Evolutionary conservation across 1,284 basidiomycete species (phyloP).

Genomic region (Pulveroboletus sp.): DNA sequence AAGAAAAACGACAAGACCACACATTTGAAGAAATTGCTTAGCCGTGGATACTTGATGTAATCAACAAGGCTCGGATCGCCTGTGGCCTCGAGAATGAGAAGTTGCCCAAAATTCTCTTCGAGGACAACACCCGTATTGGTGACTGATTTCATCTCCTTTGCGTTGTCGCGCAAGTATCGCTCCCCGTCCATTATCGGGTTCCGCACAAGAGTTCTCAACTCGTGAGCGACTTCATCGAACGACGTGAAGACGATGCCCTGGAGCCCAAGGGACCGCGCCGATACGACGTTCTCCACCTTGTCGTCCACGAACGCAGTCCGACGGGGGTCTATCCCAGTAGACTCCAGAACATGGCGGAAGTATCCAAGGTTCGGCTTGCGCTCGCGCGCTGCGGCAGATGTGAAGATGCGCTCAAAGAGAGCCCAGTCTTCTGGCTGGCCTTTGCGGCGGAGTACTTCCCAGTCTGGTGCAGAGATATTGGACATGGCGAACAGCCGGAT

Average conservation of each 20-base stretch:
- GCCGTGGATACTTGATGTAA: constrained; percentile 20
- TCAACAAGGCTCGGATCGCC: constrained; percentile 22
- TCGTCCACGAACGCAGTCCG: constrained; percentile 29
- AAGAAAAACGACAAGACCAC: not conserved
- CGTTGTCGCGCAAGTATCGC: constrained; percentile 15
- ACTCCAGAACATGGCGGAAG: constrained; percentile 23
- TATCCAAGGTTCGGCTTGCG: constrained; percentile 30
- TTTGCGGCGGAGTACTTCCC: constrained; percentile 21
- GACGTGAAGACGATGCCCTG: constrained; percentile 28
- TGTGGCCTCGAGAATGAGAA: constrained; percentile 27
- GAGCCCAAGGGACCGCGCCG: constrained; percentile 24
- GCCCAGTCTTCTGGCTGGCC: constrained; percentile 21
- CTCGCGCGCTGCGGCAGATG: constrained; percentile 22
- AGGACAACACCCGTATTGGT: constrained; percentile 19
- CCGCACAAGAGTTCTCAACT: constrained; percentile 23
- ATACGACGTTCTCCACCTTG: constrained; percentile 25
- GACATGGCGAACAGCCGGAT: constrained; percentile 28
- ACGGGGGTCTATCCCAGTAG: constrained; percentile 21
- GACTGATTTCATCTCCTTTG: constrained; percentile 24
- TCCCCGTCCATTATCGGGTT: constrained; percentile 21
- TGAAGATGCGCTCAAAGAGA: constrained; percentile 28
- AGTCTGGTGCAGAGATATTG: constrained; percentile 26
- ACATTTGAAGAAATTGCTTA: constrained; percentile 29
- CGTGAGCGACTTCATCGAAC: constrained; percentile 16
- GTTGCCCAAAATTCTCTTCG: constrained; percentile 26